These are phyloP conservation scores for Thinopyrum elongatum DNA, from an alignment of 176 grass and related monocot species.

Conservation along the genomic window DNA sequence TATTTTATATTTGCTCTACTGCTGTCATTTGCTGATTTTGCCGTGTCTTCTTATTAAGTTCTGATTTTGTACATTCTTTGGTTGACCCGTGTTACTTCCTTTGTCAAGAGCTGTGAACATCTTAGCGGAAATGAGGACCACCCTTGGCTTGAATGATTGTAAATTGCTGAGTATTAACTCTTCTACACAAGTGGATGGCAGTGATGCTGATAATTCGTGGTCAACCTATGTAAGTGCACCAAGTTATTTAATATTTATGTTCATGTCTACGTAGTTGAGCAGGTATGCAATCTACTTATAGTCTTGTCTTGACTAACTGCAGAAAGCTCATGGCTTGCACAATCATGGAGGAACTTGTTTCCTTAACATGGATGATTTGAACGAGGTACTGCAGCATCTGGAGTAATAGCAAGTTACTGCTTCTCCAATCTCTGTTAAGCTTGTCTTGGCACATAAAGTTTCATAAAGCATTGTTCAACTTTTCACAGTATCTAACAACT, in stretches of 20 bases:
- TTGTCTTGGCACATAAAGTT: constrained; percentile 12
- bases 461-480: constrained; percentile 5
- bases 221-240: constrained; percentile 86
- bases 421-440: constrained; percentile 27
- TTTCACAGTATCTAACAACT: constrained; percentile 5
- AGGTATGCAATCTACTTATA: constrained; percentile 46
- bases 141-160: constrained; percentile 80
- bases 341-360: constrained; percentile 51
- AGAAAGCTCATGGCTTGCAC: constrained; percentile 68
- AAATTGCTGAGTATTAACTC: constrained; percentile 96
- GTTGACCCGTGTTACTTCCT: constrained; percentile 29
- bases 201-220: constrained; percentile 64
- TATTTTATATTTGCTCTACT: background rate
- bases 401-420: background rate
- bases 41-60: constrained; percentile 20
- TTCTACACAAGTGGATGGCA: constrained; percentile 45
- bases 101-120: constrained; percentile 66
- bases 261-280: background rate
- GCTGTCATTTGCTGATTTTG: constrained; percentile 29
- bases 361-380: constrained; percentile 84
- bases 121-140: constrained; percentile 81
- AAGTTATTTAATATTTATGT: constrained; percentile 20
- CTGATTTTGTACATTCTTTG: constrained; percentile 4
- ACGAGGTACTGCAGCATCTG: constrained; percentile 60
- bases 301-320: constrained; percentile 30